Evolutionary conservation across 1,139 yeast genomes (phyloP).

Genomic region (Scheffersomyces illinoinensis): DNA sequence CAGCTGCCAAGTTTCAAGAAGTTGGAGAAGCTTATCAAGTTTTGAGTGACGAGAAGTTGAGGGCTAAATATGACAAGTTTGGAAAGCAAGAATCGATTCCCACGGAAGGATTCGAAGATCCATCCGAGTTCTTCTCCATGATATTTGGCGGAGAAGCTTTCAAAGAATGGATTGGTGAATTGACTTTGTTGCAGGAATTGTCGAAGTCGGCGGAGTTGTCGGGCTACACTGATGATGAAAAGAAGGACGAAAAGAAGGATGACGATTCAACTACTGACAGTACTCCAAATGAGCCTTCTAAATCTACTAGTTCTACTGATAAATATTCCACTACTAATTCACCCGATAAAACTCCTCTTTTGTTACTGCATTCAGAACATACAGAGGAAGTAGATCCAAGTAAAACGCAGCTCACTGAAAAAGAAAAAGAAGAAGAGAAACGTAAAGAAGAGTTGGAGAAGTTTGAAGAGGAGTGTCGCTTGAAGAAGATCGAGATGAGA

Average conservation of each 20-base stretch:
- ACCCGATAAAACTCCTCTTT: conserved; percentile 1
- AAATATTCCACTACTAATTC: neutral
- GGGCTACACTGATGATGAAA: conserved; percentile 43
- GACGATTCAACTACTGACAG: conserved; percentile 1
- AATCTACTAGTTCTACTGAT: conserved; percentile 2
- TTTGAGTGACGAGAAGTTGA: conserved; percentile 68
- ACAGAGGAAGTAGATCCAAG: conserved; percentile 11
- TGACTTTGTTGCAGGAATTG: conserved; percentile 80
- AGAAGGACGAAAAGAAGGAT: conserved; percentile 18
- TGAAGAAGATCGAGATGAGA: conserved; percentile 72
- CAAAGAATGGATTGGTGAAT: conserved; percentile 77
- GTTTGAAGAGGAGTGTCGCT: conserved; percentile 74
- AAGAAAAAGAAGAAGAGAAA: conserved; percentile 48
- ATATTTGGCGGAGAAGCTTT: conserved; percentile 84
- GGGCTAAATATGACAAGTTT: conserved; percentile 77
- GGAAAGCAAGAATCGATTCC: conserved; percentile 88
- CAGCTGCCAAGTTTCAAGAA: conserved; percentile 68
- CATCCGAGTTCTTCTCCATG: conserved; percentile 61
- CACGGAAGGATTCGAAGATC: conserved; percentile 79
- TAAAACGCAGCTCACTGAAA: conserved; percentile 23
- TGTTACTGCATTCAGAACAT: conserved; percentile 4
- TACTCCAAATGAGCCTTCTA: conserved; percentile 2
- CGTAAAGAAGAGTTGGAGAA: conserved; percentile 67
- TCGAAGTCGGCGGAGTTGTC: conserved; percentile 68
- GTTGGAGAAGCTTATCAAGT: conserved; percentile 86